phyloP scores from a whole-genome alignment of 148 eudicot genomes.

The Rhododendron simsii region DNA sequence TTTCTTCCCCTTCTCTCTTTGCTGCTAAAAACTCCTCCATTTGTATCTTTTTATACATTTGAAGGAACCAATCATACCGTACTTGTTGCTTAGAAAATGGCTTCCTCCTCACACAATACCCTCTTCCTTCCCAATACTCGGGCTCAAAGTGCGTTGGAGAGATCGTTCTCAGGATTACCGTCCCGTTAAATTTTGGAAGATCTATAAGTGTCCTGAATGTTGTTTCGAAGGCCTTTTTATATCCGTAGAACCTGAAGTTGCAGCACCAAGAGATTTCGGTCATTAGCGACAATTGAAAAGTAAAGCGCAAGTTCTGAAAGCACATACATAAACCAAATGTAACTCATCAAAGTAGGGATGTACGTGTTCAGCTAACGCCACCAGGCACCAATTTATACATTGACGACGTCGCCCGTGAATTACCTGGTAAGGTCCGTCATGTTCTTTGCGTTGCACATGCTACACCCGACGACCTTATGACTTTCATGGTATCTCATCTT shows the following conservation, averaged over 20 bases:
- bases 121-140: slow-evolving; percentile 38
- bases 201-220: slow-evolving; percentile 34
- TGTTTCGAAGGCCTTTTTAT: slow-evolving; percentile 31
- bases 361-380: no score
- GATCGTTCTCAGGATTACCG: slow-evolving; percentile 31
- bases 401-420: neutral
- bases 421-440: slow-evolving; percentile 30
- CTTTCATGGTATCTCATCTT: slow-evolving; percentile 30
- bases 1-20: slow-evolving; percentile 25
- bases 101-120: slow-evolving; percentile 31
- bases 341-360: no score
- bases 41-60: slow-evolving; percentile 42
- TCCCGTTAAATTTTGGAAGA: slow-evolving; percentile 28
- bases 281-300: neutral
- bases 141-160: slow-evolving; percentile 48
- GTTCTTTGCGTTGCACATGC: slow-evolving; percentile 28
- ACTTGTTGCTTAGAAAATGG: slow-evolving; percentile 26
- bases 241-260: slow-evolving; percentile 21
- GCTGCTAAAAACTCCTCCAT: slow-evolving; percentile 46
- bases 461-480: slow-evolving; percentile 31
- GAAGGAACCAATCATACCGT: slow-evolving; percentile 25
- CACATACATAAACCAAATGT: neutral
- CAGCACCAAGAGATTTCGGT: neutral
- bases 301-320: neutral
- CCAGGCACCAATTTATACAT: neutral